A percentile compares a stretch with the other conserved stretches of the same genome.
phyloP scores from a whole-genome alignment of 2,329 filamentous ascomycete species.

The Geosmithia morbida region DNA sequence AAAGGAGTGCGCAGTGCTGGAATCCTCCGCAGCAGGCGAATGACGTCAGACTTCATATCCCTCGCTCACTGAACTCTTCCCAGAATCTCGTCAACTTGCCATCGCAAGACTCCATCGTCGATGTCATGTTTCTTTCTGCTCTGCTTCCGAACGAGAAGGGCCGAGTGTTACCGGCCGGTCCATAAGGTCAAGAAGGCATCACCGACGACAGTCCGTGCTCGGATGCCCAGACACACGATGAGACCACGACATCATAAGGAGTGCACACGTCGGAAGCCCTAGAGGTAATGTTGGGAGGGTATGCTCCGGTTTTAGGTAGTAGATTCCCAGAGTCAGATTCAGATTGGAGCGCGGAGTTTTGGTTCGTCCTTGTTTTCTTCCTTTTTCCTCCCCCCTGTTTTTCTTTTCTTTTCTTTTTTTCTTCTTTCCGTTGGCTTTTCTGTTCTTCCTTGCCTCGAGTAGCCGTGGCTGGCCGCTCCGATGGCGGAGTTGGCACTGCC shows the following conservation, averaged over 20 bases:
- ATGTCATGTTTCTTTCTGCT: neutral
- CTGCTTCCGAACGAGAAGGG: neutral
- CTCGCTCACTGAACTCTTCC: too few relatives aligned
- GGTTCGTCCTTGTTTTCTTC: too few relatives aligned
- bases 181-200: neutral
- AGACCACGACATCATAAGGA: too few relatives aligned
- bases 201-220: neutral
- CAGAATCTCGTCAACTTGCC: conserved; percentile 2
- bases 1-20: too few relatives aligned
- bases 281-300: neutral
- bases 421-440: too few relatives aligned
- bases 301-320: neutral
- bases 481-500: neutral
- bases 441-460: neutral
- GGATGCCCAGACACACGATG: too few relatives aligned
- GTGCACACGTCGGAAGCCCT: too few relatives aligned
- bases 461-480: conserved; percentile 4
- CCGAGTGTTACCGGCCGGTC: neutral
- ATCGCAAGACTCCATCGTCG: conserved; percentile 4
- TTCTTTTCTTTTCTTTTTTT: too few relatives aligned
- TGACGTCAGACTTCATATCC: too few relatives aligned
- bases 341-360: neutral
- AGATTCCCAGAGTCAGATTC: too few relatives aligned
- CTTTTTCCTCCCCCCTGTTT: too few relatives aligned
- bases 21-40: too few relatives aligned